Evolutionary conservation across 2,329 filamentous ascomycete species (phyloP).

Genomic region (Penicillium capsulatum): DNA sequence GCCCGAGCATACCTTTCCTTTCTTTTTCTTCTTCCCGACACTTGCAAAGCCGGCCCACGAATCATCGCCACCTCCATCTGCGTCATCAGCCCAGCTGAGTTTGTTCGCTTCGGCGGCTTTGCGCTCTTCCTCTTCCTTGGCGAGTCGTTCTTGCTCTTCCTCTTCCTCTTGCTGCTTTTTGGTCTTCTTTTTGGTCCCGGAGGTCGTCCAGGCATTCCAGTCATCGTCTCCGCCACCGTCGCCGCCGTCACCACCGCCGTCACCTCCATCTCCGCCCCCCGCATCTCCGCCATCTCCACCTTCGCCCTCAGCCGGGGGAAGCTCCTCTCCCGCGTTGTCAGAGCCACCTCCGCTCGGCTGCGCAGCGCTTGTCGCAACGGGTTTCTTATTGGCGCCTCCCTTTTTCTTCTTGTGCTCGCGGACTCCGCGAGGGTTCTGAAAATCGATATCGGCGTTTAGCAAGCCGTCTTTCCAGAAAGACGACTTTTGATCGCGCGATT

Average conservation of each 20-base stretch:
- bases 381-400: constrained; percentile 16
- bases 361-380: constrained; percentile 13
- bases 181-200: constrained; percentile 30
- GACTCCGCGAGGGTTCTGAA: constrained; percentile 21
- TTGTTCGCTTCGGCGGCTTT: constrained; percentile 31
- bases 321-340: constrained; percentile 27
- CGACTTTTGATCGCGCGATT: constrained; percentile 6
- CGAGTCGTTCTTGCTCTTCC: constrained; percentile 30
- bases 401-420: constrained; percentile 37
- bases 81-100: constrained; percentile 46
- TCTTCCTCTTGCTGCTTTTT: constrained; percentile 31
- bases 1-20: constrained; percentile 48
- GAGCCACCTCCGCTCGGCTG: constrained; percentile 18
- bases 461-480: constrained; percentile 9
- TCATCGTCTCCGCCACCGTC: constrained; percentile 41
- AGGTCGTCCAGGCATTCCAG: constrained; percentile 40
- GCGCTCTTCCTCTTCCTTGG: constrained; percentile 25
- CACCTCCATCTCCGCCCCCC: constrained; percentile 28
- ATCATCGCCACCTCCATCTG: constrained; percentile 38
- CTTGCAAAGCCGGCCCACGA: constrained; percentile 52
- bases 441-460: constrained; percentile 23
- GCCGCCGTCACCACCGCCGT: constrained; percentile 32
- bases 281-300: constrained; percentile 34
- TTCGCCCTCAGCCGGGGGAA: constrained; percentile 23
- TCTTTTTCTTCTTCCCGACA: constrained; percentile 51